These are phyloP conservation scores for Pseudocercospora vitis DNA, from an alignment of 2,329 filamentous ascomycete species.

Conservation along the genomic window DNA sequence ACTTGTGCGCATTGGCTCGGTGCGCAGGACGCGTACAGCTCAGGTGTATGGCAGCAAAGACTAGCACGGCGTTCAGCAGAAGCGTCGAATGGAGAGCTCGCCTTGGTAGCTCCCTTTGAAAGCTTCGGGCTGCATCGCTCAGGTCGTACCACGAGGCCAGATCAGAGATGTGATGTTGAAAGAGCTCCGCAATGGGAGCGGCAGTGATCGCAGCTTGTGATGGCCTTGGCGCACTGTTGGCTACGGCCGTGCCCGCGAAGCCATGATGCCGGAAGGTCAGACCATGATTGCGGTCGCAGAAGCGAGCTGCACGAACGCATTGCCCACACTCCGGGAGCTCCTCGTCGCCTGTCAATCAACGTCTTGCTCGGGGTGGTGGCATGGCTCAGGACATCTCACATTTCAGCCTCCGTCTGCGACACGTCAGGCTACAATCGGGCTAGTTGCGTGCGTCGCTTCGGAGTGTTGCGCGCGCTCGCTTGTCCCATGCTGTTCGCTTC, in stretches of 20 bases:
- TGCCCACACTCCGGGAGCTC: conserved; percentile 5
- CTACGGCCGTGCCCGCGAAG: no score
- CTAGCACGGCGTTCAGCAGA: conserved; percentile 12
- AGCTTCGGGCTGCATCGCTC: conserved; percentile 12
- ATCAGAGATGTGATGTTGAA: conserved; percentile 11
- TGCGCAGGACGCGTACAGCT: conserved; percentile 5
- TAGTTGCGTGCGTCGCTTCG: not conserved
- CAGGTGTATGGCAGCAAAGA: conserved; percentile 13
- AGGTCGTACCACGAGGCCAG: conserved; percentile 14
- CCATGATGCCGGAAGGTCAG: conserved; percentile 2
- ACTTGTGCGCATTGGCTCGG: conserved; percentile 2
- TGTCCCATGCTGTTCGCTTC: conserved; percentile 1
- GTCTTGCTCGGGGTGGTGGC: not conserved
- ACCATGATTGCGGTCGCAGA: conserved; percentile 10
- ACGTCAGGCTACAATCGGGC: conserved; percentile 12
- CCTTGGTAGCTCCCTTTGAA: conserved; percentile 1
- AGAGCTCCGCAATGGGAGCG: not conserved
- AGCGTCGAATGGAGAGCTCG: conserved; percentile 7
- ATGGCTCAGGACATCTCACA: conserved; percentile 1
- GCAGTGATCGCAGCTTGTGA: not conserved
- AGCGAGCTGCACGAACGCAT: conserved; percentile 7
- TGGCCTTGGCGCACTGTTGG: not conserved
- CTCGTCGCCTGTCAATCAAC: conserved; percentile 12
- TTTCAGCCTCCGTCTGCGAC: conserved; percentile 17
- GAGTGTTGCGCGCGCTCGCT: not conserved